These are phyloP conservation scores for Lachnellula hyalina DNA, from an alignment of 2,329 filamentous ascomycete genomes.

Conservation along the genomic window DNA sequence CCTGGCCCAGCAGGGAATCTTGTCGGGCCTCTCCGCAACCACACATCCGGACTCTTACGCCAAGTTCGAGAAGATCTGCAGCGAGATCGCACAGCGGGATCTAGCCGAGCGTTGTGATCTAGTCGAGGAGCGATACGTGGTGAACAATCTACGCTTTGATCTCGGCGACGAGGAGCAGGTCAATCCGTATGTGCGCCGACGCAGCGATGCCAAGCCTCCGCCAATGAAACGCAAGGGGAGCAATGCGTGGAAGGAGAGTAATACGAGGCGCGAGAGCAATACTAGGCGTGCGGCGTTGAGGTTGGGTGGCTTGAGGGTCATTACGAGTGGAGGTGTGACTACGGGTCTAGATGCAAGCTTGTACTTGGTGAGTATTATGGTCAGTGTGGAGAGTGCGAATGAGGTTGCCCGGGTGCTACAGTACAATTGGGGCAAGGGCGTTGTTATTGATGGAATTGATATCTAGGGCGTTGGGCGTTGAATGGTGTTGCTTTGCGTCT, in stretches of 20 bases:
- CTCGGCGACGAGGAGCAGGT: slow-evolving; percentile 67
- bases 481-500: too few relatives aligned
- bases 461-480: slow-evolving; percentile 48
- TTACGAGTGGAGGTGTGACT: slow-evolving; percentile 74
- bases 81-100: slow-evolving; percentile 64
- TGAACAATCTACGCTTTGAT: slow-evolving; percentile 87
- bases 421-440: slow-evolving; percentile 80
- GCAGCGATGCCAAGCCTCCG: slow-evolving; percentile 60
- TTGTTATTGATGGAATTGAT: slow-evolving; percentile 79
- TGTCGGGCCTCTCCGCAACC: slow-evolving; percentile 73
- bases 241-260: slow-evolving; percentile 72
- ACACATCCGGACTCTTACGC: slow-evolving; percentile 78
- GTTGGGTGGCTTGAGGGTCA: slow-evolving; percentile 59
- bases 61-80: slow-evolving; percentile 75
- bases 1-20: slow-evolving; percentile 69
- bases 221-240: slow-evolving; percentile 72
- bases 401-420: slow-evolving; percentile 73
- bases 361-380: slow-evolving; percentile 79
- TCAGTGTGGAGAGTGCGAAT: slow-evolving; percentile 68
- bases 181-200: slow-evolving; percentile 76
- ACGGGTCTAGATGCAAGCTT: slow-evolving; percentile 78
- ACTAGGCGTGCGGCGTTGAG: slow-evolving; percentile 64
- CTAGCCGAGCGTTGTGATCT: slow-evolving; percentile 75
- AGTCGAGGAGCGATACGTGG: slow-evolving; percentile 78
- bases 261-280: slow-evolving; percentile 72